Evolutionary conservation across 176 grass and related monocot genomes (phyloP), one percentile per base, ranked within the genome.

Genomic region (Otatea glauca): DNA sequence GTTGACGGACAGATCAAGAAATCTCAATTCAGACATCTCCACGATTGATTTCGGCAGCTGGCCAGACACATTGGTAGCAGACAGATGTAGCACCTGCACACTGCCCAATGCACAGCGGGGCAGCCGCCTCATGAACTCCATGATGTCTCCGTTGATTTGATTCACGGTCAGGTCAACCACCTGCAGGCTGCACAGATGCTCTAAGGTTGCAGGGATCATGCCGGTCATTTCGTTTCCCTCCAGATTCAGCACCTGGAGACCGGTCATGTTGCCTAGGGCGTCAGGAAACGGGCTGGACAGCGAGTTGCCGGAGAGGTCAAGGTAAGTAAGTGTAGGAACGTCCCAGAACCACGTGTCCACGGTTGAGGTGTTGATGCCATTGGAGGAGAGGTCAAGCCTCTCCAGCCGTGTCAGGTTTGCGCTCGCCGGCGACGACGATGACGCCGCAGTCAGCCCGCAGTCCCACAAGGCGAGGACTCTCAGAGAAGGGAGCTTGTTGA

Each of bases 321-420:
- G 55, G 54, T 77, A 3, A 2, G 0, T 42, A 0, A 77, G 75
- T 1, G 39, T 59, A 12, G 74, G 66, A 11, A 84, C 4, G 24
- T 84, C 42, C 79, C 89, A 87, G 38, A 91, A 61, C 85, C 79
- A 88, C 21, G 74, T n/a, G 14, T 81, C 24, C 25, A 69, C 59
- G 18, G 45, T 63, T 7, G 29, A 39, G 44, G 13, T 77, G 75
- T 63, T 25, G 25, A 88, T 59, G 5, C 0, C 6, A 60, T 88
- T 88, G 20, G 2, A 34, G 12, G 23, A 60, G 35, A 87, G 68
- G 63, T 87, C 55, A 11, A 87, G 75, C 35, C n/a, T 77, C 75
- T 77, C 21, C n/a, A 77, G 75, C 75, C n/a, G 35, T 44, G 75
- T 77, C 11, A 77, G 38, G 21, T 63, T 77, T 5, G 74, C 7